phyloP scores from a whole-genome alignment of 2,329 filamentous ascomycete genomes.

The Myriosclerotinia curreyana region DNA sequence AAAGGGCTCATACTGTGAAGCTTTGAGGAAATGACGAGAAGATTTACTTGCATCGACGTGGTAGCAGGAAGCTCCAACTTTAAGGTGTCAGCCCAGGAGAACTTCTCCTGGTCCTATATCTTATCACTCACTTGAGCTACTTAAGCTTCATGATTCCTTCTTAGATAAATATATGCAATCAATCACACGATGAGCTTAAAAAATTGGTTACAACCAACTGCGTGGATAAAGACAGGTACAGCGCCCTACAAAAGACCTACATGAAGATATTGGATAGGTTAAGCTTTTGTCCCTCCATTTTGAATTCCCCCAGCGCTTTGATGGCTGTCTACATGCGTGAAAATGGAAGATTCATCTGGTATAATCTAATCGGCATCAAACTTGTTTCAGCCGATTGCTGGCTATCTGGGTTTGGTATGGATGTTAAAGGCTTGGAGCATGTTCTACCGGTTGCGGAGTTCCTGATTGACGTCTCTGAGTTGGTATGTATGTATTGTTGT shows the following conservation, averaged over 20 bases:
- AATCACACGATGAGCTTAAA: neutral
- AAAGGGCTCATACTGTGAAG: neutral
- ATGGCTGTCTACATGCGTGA: neutral
- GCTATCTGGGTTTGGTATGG: no score
- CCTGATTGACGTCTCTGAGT: no score
- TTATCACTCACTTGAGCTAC: neutral
- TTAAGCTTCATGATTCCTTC: neutral
- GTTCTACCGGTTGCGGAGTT: no score
- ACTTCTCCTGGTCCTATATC: neutral
- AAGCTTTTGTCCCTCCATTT: neutral
- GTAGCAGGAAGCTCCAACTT: neutral
- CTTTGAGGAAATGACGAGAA: neutral
- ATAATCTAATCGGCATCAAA: slow-evolving; percentile 8
- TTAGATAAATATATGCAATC: neutral
- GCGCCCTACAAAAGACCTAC: neutral
- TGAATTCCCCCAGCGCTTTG: neutral
- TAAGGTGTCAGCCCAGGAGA: neutral
- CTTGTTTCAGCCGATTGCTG: no score
- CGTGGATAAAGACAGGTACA: neutral
- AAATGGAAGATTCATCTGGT: neutral
- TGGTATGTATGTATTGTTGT: no score
- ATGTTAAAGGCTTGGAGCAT: no score
- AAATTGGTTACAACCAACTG: neutral
- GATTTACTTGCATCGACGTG: neutral
- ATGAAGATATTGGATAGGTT: no score